Evolutionary conservation across 225 moss, liverwort and hornwort genomes (phyloP), one percentile per base, ranked within the genome.

Genomic region (Polytrichum formosum): DNA sequence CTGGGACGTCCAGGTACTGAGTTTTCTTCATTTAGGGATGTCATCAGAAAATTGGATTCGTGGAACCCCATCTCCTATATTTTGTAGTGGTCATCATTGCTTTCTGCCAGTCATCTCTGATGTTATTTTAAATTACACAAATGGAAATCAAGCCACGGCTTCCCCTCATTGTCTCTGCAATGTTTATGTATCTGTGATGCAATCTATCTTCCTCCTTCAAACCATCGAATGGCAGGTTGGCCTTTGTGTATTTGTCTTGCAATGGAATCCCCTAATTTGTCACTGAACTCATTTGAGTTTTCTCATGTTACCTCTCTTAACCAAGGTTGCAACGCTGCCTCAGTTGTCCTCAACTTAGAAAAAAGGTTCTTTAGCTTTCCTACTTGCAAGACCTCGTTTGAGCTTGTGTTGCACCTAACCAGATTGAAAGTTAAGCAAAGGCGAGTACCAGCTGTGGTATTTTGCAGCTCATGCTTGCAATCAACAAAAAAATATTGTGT

Each of bases 231-330:
- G 46, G 55, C 20, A 68, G 23, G 19, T 68, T 78, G 60, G 53
- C 56, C 55, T 64, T 64, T 29, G 61, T 56, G 5, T 69, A 78
- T 2, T 73, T 53, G 21, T 78, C 73, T 53, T 63, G n/a, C 67
- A 78, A 28, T 30, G 78, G 78, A 68, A 78, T 72, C 21, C 21
- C 62, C 73, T 17, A 73, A 53, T 58, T 68, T 73, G n/a, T 67
- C 16, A 17, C 29, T 5, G 18, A 59, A 66, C 19, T 2, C 18
- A 6, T 46, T 23, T 23, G 56, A 2, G 28, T 33, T 71, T 28
- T 23, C 71, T n/a, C 8, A 28, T 21, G 46, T 63, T 46, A 68
- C 37, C n/a, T 54, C 67, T 61, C 62, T 73, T 18, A 70, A 63
- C 73, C 73, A 78, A 54, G 78, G 78, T 35, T 54, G 73, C 67